phyloP scores from a whole-genome alignment of 2,329 filamentous ascomycete genomes.

The Macrophomina pseudophaseolina region DNA sequence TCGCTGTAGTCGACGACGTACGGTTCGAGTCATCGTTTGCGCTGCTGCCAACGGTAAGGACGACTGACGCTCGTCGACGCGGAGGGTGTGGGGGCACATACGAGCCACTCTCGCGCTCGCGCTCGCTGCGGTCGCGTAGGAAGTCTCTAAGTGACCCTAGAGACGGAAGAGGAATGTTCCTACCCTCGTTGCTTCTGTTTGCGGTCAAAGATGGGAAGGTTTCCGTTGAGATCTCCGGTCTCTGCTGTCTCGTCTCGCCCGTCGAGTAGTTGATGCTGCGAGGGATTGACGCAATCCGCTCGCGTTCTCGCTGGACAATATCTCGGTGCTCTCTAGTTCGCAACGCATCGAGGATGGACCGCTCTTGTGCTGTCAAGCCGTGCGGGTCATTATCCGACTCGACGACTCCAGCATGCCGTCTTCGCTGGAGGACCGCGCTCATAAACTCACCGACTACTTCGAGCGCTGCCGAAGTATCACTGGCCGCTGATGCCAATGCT shows the following conservation, averaged over 20 bases:
- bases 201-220: conserved; percentile 23
- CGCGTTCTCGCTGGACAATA: conserved; percentile 40
- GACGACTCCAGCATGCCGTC: conserved; percentile 42
- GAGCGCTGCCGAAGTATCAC: conserved; percentile 22
- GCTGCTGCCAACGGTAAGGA: conserved; percentile 36
- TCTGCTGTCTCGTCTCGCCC: neutral
- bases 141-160: conserved; percentile 29
- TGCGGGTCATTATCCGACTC: conserved; percentile 52
- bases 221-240: neutral
- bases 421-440: conserved; percentile 29
- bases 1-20: conserved; percentile 27
- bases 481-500: conserved; percentile 39
- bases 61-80: conserved; percentile 47
- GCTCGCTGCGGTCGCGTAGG: conserved; percentile 26
- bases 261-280: conserved; percentile 50
- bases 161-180: conserved; percentile 23
- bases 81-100: conserved; percentile 32
- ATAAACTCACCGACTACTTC: conserved; percentile 22
- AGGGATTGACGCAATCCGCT: conserved; percentile 41
- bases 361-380: conserved; percentile 52
- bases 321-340: conserved; percentile 50
- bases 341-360: conserved; percentile 53
- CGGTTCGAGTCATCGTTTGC: conserved; percentile 36
- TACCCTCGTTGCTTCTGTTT: conserved; percentile 6
- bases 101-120: conserved; percentile 20